Conservation (phyloP, 305 asterid genomes). For the Petunia hybrid region DNA sequence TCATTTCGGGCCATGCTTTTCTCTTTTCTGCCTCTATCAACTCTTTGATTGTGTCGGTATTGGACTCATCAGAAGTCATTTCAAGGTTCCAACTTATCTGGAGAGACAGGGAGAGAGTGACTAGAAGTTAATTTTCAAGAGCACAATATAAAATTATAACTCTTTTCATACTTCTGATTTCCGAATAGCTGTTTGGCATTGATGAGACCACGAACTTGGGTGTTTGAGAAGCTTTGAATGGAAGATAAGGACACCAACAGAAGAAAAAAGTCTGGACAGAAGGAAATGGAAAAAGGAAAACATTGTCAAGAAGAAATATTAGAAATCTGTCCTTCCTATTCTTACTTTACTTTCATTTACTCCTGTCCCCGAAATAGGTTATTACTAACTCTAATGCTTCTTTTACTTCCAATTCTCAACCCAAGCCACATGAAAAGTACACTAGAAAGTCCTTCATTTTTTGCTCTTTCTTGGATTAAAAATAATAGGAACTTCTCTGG, state of each 20-base stretch:
- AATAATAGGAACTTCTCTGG: neutral
- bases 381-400: neutral
- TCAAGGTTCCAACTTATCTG: slow-evolving; percentile 36
- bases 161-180: neutral
- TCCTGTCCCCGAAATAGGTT: neutral
- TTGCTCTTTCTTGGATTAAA: neutral
- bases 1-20: neutral
- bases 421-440: neutral
- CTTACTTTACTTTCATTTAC: neutral
- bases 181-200: neutral
- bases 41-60: slow-evolving; percentile 32
- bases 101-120: neutral
- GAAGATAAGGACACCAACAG: neutral
- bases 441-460: neutral
- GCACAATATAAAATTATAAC: neutral
- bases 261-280: neutral
- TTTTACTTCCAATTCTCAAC: neutral
- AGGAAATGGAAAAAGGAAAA: neutral
- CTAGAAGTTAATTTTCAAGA: slow-evolving; percentile 14
- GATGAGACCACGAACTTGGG: neutral
- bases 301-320: neutral
- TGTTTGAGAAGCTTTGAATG: slow-evolving; percentile 16
- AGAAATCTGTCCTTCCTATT: neutral
- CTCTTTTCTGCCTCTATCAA: slow-evolving; percentile 29
- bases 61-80: slow-evolving; percentile 37